Base-by-base conservation (phyloP, 2,329 filamentous ascomycete species). In the Pseudopyrenochaeta lycopersici region DNA sequence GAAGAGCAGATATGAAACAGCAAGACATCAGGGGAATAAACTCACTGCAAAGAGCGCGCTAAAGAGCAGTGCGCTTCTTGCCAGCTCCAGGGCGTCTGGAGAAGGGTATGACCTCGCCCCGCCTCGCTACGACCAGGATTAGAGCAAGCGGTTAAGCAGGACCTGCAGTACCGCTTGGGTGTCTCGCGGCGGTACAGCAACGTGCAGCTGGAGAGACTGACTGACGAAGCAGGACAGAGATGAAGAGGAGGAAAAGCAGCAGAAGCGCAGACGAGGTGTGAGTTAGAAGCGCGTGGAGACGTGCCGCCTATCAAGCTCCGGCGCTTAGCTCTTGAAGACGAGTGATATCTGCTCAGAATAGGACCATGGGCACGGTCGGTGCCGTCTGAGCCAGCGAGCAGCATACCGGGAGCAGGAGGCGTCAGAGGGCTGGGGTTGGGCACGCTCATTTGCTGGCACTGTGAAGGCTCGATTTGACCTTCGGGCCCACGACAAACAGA, bases 121-220 rank as follows among this genome's bases (percentile, higher is more conserved):
- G 68, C 74, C 68, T 63, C 66, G 66, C 67, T n/a, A 23, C 68
- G 63, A 70, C 69, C 69, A 67, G 72, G 72, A 64, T 71, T 41
- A 61, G 49, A 52, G 64, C 57, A 65, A 57, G 64, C 72, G 65
- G 65, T 63, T 64, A 69, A 63, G 71, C 60, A 65, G 56, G 55
- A 60, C 46, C 74, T 77, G 77, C 77, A 79, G 75, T 74, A 71
- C 75, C 74, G 76, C 70, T 70, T 63, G 62, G 60, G 67, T 63
- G 29, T 47, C 36, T 52, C 57, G 61, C 49, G 35, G 54, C 52
- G 67, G 73, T 70, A 70, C 66, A 67, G 61, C 58, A 58, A 64
- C 58, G 65, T 67, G 72, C 69, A 76, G 73, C 64, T 67, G 68
- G 59, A 71, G 58, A 66, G 65, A 72, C 61, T 63, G 67, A 70